These are phyloP conservation scores for Dryadomyces quercus-mongolicae DNA, from an alignment of 2,329 filamentous ascomycete species.

Conservation along the genomic window DNA sequence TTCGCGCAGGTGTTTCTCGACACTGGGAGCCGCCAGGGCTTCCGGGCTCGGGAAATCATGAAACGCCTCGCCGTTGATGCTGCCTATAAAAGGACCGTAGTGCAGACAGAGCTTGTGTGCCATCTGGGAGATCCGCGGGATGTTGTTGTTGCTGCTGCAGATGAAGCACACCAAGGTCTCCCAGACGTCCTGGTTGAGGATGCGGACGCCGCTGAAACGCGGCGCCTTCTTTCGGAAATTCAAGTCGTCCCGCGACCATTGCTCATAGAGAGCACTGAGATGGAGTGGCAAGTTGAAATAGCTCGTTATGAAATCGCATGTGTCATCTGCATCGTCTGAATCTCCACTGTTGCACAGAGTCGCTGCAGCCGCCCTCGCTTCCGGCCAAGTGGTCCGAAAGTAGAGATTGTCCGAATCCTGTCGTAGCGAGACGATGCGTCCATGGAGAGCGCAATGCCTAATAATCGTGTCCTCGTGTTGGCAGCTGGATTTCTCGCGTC, in stretches of 20 bases:
- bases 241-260: slow-evolving; percentile 75
- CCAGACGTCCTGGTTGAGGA: slow-evolving; percentile 91
- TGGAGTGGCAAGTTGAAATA: slow-evolving; percentile 84
- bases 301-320: slow-evolving; percentile 59
- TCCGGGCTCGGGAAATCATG: slow-evolving; percentile 9
- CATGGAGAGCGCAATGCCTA: slow-evolving; percentile 73
- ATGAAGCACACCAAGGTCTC: slow-evolving; percentile 90
- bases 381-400: slow-evolving; percentile 58
- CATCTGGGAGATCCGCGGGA: slow-evolving; percentile 90
- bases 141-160: slow-evolving; percentile 98
- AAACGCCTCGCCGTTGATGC: slow-evolving; percentile 48
- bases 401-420: slow-evolving; percentile 71
- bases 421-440: slow-evolving; percentile 71
- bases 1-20: slow-evolving; percentile 67
- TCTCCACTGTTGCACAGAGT: neutral
- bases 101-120: slow-evolving; percentile 79
- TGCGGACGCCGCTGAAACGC: slow-evolving; percentile 80
- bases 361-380: no score
- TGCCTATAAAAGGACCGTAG: slow-evolving; percentile 68
- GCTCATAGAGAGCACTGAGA: slow-evolving; percentile 61
- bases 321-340: slow-evolving; percentile 44
- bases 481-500: no score
- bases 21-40: slow-evolving; percentile 57
- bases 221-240: slow-evolving; percentile 85
- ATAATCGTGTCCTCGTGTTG: neutral